These are phyloP conservation scores for Cystobasidium sp. DNA, from an alignment of 1,284 basidiomycete genomes.

Conservation along the genomic window DNA sequence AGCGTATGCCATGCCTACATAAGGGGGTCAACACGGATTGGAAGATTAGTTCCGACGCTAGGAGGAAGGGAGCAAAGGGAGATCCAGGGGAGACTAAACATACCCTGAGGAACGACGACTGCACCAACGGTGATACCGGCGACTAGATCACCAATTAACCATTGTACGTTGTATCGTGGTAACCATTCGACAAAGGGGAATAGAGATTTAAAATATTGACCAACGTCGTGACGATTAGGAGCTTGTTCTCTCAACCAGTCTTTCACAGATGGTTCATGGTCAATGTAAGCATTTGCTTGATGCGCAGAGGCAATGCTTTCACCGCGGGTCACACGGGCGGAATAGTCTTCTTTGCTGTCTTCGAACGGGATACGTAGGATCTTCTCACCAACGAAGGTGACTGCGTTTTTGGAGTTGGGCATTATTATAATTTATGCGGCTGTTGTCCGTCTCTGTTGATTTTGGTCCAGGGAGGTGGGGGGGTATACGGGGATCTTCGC, in stretches of 20 bases:
- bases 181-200: conserved; percentile 87
- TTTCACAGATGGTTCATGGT: conserved; percentile 43
- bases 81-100: not conserved
- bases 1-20: conserved; percentile 60
- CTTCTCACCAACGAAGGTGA: conserved; percentile 37
- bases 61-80: not conserved
- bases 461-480: not conserved
- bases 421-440: not conserved
- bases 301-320: conserved; percentile 36
- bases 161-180: conserved; percentile 69
- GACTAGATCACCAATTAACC: conserved; percentile 71
- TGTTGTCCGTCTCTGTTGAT: not conserved
- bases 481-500: no score
- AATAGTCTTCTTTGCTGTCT: conserved; percentile 31
- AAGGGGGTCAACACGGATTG: not conserved
- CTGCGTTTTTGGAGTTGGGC: conserved; percentile 9
- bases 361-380: conserved; percentile 40
- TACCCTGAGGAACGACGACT: conserved; percentile 84
- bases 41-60: not conserved
- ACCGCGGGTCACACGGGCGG: conserved; percentile 39
- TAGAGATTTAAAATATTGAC: conserved; percentile 68
- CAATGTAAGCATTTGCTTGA: conserved; percentile 40
- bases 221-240: conserved; percentile 59
- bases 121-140: conserved; percentile 88
- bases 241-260: conserved; percentile 42